These are phyloP conservation scores for Pyrenula massariospora DNA, from an alignment of 495 filamentous ascomycete genomes.

Conservation along the genomic window DNA sequence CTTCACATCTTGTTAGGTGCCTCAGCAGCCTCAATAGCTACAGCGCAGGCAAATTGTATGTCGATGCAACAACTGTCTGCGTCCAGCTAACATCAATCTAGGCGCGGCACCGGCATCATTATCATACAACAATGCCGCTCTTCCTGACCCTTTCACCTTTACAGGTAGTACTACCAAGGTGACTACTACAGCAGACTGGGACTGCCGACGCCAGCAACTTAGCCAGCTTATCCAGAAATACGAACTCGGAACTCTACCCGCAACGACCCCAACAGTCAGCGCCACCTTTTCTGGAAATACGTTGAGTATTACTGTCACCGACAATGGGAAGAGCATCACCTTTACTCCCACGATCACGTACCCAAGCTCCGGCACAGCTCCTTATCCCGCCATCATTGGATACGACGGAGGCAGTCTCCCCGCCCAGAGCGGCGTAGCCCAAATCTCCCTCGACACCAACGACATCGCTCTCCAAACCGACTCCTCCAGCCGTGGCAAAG, in stretches of 20 bases:
- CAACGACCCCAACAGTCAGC: conserved; percentile 22
- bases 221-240: conserved; percentile 36
- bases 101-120: not conserved
- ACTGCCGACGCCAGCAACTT: conserved; percentile 38
- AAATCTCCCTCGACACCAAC: conserved; percentile 27
- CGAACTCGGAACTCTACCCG: conserved; percentile 38
- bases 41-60: not conserved
- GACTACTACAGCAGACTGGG: conserved; percentile 32
- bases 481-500: conserved; percentile 17
- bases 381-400: conserved; percentile 33
- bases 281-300: conserved; percentile 20
- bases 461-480: conserved; percentile 22
- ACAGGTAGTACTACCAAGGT: conserved; percentile 26
- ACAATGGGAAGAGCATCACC: conserved; percentile 33
- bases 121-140: conserved; percentile 13
- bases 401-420: conserved; percentile 25
- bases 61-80: not conserved
- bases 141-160: conserved; percentile 41
- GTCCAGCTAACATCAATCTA: not conserved
- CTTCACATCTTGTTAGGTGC: not conserved
- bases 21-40: not conserved
- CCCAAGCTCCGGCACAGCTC: conserved; percentile 13
- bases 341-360: conserved; percentile 29
- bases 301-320: conserved; percentile 24
- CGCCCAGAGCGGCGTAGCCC: conserved; percentile 23